Percentiles rank a stretch among this genome's conserved stretches.
phyloP scores from a whole-genome alignment of 2,329 filamentous ascomycete genomes.

The Calonectria crousiana region DNA sequence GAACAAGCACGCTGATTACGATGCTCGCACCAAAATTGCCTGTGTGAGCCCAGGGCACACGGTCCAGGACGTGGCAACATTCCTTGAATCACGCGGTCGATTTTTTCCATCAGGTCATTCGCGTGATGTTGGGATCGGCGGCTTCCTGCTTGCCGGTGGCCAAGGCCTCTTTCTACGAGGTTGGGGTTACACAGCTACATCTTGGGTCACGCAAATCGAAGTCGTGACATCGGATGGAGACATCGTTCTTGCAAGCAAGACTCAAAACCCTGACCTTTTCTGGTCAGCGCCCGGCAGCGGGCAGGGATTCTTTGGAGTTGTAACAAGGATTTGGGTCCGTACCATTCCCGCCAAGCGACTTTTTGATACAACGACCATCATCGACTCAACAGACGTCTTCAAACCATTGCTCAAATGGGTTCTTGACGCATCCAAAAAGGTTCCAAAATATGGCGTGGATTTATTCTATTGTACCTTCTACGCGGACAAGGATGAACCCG shows the following conservation, averaged over 20 bases:
- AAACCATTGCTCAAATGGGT: not conserved
- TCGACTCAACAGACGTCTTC: not conserved
- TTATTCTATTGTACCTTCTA: not conserved
- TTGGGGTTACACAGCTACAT: not conserved
- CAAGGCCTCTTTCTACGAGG: not conserved
- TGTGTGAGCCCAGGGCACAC: not conserved
- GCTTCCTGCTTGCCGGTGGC: not conserved
- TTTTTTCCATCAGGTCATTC: not conserved
- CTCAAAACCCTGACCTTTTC: not conserved
- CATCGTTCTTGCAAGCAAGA: not conserved
- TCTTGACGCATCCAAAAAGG: not conserved
- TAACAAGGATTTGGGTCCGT: not conserved
- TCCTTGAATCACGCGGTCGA: not conserved
- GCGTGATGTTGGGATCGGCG: not conserved
- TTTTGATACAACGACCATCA: not conserved
- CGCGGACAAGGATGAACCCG: not conserved
- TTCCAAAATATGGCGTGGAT: not conserved
- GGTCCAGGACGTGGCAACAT: not conserved
- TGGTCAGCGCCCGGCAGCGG: not conserved
- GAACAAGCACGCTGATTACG: not conserved
- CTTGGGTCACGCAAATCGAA: not conserved
- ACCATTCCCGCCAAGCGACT: not conserved
- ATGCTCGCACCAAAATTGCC: not conserved
- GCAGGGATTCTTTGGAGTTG: not conserved
- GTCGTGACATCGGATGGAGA: not conserved